Evolutionary conservation across 83 land plant genomes (phyloP).

Genomic region (Picea mariana): DNA sequence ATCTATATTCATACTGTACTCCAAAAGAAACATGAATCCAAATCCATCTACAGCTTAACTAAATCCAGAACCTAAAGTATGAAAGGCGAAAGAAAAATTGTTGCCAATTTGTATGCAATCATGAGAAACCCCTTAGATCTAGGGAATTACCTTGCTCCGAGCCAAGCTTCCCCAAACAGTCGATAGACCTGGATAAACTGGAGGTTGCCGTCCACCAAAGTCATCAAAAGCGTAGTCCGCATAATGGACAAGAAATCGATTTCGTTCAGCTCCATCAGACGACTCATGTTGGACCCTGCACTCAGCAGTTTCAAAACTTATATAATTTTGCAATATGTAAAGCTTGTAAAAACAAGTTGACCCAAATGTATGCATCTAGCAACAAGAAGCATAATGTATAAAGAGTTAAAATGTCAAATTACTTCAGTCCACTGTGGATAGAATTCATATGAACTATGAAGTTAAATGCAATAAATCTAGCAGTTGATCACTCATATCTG

Average conservation of each 20-base stretch:
- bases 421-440: background rate
- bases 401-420: background rate
- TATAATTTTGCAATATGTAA: background rate
- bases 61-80: background rate
- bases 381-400: background rate
- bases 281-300: constrained; percentile 98
- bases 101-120: background rate
- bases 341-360: background rate
- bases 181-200: constrained; percentile 97
- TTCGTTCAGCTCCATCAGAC: constrained; percentile 93
- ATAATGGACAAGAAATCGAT: constrained; percentile 85
- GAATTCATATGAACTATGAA: background rate
- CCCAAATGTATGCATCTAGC: background rate
- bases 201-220: constrained; percentile 91
- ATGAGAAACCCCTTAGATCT: background rate
- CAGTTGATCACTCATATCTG: background rate
- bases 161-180: constrained; percentile 99
- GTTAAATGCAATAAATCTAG: background rate
- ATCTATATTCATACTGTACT: background rate
- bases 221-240: constrained; percentile 97
- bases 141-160: constrained; percentile 83
- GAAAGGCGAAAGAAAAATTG: background rate
- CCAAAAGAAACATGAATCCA: background rate
- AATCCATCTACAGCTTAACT: background rate
- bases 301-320: background rate